Evolutionary conservation across 768 basidiomycete species (phyloP), one percentile per base, ranked within the genome.

Genomic region (Lactarius indigo): DNA sequence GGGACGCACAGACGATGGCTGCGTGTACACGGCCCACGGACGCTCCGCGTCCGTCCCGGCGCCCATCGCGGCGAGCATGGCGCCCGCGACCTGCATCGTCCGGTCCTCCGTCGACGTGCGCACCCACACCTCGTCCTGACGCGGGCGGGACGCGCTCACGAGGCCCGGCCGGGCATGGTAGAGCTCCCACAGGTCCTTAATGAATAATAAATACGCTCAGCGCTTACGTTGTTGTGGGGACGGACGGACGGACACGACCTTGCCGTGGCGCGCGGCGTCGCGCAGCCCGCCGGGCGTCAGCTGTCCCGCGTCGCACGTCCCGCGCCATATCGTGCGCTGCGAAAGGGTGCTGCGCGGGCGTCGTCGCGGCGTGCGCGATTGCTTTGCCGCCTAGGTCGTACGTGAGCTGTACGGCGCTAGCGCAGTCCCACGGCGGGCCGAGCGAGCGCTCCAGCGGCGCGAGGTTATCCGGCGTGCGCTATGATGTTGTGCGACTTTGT

Each of bases 401-500:
- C 62, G 77, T 80, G 68, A 74, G 75, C 63, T 81, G 77, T 28
- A 74, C 47, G 63, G 81, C 75, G 60, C 77, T 68, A 1, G 74
- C 72, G 69, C 82, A 83, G 62, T 78, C 71, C 82, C 82, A 83
- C 13, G 77, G 9, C 3, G 78, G 75, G 59, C 83, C 81, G 37
- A 83, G 73, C 23, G 69, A 70, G 41, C 75, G 79, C 67, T 83
- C 82, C 23, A 74, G 64, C 0, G 82, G 82, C 59, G 80, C 82
- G 20, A 83, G 66, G 66, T 84, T 83, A 70, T 84, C 82, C 0
- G 83, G 82, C 15, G 83, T 81, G 30, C 82, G 74, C 82, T n/a
- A n/a, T n/a, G n/a, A n/a, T n/a, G n/a, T n/a, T n/a, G n/a, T n/a
- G n/a, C n/a, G n/a, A n/a, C n/a, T n/a, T 54, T 33, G 13, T 55